phyloP scores from a whole-genome alignment of 208 protist species.

The Porcisia deanei region DNA sequence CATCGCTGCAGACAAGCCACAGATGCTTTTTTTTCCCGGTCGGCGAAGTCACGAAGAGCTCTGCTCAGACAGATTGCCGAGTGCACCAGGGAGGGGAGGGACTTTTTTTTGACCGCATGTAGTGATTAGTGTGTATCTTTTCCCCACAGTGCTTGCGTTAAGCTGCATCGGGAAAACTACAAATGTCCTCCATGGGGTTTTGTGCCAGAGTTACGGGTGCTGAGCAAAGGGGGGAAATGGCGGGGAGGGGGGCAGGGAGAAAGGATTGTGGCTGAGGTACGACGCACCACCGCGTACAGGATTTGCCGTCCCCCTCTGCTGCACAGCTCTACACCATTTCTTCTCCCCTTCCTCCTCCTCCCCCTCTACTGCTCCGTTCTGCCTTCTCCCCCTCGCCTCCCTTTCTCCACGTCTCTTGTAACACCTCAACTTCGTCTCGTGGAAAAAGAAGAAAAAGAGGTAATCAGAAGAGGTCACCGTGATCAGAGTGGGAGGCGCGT shows the following conservation, averaged over 20 bases:
- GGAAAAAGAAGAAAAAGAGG: background rate
- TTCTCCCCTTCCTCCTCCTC: background rate
- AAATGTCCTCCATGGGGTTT: background rate
- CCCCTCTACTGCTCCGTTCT: background rate
- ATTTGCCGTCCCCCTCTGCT: background rate
- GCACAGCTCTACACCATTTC: background rate
- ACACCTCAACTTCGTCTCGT: background rate
- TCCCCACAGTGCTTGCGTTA: background rate
- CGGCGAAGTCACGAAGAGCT: background rate
- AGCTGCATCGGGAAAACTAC: background rate
- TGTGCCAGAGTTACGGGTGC: no score
- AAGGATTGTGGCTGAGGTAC: background rate
- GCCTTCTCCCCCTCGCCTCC: background rate
- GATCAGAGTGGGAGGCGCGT: background rate
- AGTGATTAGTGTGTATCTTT: no score
- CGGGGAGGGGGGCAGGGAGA: background rate
- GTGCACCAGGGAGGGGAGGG: background rate
- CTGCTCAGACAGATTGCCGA: background rate
- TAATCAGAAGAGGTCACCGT: background rate
- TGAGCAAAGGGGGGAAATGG: background rate
- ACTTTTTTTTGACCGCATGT: no score
- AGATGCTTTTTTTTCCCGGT: background rate
- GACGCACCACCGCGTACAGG: background rate
- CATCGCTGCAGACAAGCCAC: background rate
- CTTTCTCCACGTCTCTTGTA: no score